Evolutionary conservation across 331 rosid genomes (phyloP).

Genomic region (Saraca asoca): DNA sequence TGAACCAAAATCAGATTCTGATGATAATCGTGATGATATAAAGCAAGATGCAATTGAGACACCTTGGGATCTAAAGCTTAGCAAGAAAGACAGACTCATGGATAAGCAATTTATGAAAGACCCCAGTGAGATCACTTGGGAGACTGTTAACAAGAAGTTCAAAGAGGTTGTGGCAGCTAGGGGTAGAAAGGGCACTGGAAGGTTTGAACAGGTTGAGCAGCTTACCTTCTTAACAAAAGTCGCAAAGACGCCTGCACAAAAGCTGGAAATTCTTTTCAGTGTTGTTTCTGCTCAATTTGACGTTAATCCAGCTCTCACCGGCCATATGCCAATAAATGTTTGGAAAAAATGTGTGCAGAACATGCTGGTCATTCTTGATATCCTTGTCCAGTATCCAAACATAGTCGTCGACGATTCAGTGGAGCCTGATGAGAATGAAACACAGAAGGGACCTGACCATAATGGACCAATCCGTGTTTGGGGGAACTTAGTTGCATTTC

Average conservation of each 20-base stretch:
- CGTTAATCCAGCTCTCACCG: conserved; percentile 78
- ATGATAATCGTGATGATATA: conserved; percentile 27
- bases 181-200: conserved; percentile 80
- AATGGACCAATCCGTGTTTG: conserved; percentile 77
- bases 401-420: conserved; percentile 77
- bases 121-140: too few species aligned
- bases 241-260: conserved; percentile 98
- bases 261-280: conserved; percentile 86
- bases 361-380: conserved; percentile 80
- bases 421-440: conserved; percentile 89
- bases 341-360: conserved; percentile 87
- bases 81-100: too few species aligned
- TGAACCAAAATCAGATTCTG: conserved; percentile 49
- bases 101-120: too few species aligned
- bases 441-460: conserved; percentile 73
- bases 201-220: conserved; percentile 96
- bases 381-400: conserved; percentile 73
- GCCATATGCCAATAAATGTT: conserved; percentile 71
- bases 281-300: conserved; percentile 97
- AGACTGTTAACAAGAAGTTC: conserved; percentile 41
- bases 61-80: too few species aligned
- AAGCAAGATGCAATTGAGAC: too few species aligned
- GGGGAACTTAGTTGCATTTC: conserved; percentile 92
- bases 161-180: conserved; percentile 95
- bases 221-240: conserved; percentile 93